Base-by-base conservation (phyloP, 495 filamentous ascomycete species). In the Daldinia decipiens region DNA sequence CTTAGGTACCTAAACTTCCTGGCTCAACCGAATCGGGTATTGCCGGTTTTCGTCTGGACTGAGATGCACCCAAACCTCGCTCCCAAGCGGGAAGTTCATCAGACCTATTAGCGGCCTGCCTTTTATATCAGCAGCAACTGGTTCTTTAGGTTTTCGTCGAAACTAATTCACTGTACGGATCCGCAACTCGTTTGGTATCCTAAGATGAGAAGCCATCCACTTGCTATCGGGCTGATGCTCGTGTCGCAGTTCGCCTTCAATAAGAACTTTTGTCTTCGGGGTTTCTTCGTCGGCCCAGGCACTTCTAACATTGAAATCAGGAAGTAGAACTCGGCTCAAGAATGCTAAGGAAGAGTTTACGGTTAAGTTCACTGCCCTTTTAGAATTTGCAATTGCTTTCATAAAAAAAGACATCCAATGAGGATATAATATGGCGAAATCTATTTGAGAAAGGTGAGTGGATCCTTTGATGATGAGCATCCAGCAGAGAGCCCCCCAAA, bases 351-450 rank as follows among this genome's bases (percentile, higher is more conserved):
- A 82, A 54, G 84, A 82, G 55, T 82, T 84, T 66, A 88, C 81
- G 36, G 87, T 88, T 13, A 89, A 77, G 72, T 87, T 83, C 31
- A 89, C 80, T 6, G 86, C 86, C 51, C 86, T 81, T 61, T 79
- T 74, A 9, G 86, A 84, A 59, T 89, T 82, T 26, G 88, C 82
- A 8, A 86, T 84, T 60, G 83, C 83, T 74, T 89, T 89, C 59
- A 89, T 80, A 15, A 86, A 77, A 27, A 87, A 58, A 31, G 83
- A 84, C 72, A 84, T 82, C 70, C 85, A 78, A 53, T 81, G 77
- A 36, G 84, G 86, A 74, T 89, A 91, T 55, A 90, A 78, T 13
- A 89, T 68, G n/a, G 83, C 82, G 63, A 89, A 89, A 74, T 89
- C 87, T 17, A 83, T 86, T 65, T 88, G 84, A 15, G 81, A 83